Base-by-base conservation (phyloP, 495 filamentous ascomycete genomes). In the Aspergillus carlsbadensis region DNA sequence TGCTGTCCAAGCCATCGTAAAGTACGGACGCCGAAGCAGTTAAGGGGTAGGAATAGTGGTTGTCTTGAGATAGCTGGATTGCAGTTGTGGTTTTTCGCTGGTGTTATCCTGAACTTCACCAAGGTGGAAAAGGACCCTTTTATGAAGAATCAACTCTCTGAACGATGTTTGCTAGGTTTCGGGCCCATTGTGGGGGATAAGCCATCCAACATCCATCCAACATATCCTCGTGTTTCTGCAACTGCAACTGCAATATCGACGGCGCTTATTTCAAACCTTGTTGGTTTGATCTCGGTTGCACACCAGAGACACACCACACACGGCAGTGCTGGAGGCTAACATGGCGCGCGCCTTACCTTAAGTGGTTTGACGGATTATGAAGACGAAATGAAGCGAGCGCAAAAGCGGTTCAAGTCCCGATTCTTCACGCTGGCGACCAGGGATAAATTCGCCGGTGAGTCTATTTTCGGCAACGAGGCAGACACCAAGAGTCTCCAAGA, bases 241-340 rank as follows among this genome's bases (percentile, higher is more conserved):
- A 10, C 42, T 34, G 54, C n/a, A 44, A 56, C 15, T 50, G 54
- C 54, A 57, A 57, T 57, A 50, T 57, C 54, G 54, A n/a, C 45
- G 54, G 54, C 54, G 54, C 54, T 57, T 57, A 57, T 34, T 48
- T 44, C 52, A 43, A 49, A 57, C 54, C 26, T 31, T 57, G 54
- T 57, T 57, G 45, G 54, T 57, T 57, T 57, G 37, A 50, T 50
- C 45, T 43, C 37, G 24, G 24, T 52, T 35, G 47, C 47, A 50
- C 39, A 26, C 37, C n/a, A n/a, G n/a, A 26, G 17, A 33, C 2
- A 40, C 18, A 22, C 10, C 18, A 22, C 34, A 43, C 17, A 26
- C 24, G 37, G 54, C 45, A 34, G 22, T 40, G 45, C 36, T 41
- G 54, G 36, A 50, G 37, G 21, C 20, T 39, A 34, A 48, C 35